Conservation (phyloP, 1,139 yeast genomes). For the Hanseniaspora sp. region DNA sequence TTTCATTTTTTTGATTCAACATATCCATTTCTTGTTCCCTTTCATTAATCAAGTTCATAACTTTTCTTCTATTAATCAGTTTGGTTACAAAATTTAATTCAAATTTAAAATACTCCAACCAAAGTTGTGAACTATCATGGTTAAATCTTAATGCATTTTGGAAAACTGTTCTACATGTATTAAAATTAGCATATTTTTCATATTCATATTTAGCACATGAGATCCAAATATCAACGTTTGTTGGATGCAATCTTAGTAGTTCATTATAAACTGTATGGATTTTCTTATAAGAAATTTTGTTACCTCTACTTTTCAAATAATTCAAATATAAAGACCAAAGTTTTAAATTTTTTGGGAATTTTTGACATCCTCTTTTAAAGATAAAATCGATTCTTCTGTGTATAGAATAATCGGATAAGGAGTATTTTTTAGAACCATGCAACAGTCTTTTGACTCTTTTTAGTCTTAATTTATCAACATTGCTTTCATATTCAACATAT, state of each 20-base stretch:
- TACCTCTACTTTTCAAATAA: constrained; percentile 47
- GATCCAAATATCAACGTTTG: constrained; percentile 82
- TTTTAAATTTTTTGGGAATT: constrained; percentile 65
- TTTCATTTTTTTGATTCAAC: constrained; percentile 31
- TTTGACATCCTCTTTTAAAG: constrained; percentile 70
- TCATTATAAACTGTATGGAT: constrained; percentile 73
- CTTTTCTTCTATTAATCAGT: constrained; percentile 68
- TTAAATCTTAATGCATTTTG: constrained; percentile 81
- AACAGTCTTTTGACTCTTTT: constrained; percentile 59
- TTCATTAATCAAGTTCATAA: constrained; percentile 66
- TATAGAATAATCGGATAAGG: constrained; percentile 82
- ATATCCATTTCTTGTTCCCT: constrained; percentile 44
- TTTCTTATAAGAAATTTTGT: constrained; percentile 62
- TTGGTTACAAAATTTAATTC: constrained; percentile 80
- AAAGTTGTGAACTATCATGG: constrained; percentile 56
- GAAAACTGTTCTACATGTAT: constrained; percentile 76
- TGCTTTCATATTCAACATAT: constrained; percentile 72
- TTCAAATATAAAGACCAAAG: constrained; percentile 71
- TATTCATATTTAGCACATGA: constrained; percentile 91
- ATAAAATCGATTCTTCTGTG: constrained; percentile 71
- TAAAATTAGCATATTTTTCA: constrained; percentile 76
- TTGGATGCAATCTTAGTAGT: constrained; percentile 79
- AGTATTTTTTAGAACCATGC: constrained; percentile 38
- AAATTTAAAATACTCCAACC: constrained; percentile 80
- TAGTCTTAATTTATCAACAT: constrained; percentile 64